A percentile compares a stretch with the other conserved stretches of the same genome.
Evolutionary conservation across 73 alveolate genomes (phyloP).

Genomic region (Tetrahymena thermophila): DNA sequence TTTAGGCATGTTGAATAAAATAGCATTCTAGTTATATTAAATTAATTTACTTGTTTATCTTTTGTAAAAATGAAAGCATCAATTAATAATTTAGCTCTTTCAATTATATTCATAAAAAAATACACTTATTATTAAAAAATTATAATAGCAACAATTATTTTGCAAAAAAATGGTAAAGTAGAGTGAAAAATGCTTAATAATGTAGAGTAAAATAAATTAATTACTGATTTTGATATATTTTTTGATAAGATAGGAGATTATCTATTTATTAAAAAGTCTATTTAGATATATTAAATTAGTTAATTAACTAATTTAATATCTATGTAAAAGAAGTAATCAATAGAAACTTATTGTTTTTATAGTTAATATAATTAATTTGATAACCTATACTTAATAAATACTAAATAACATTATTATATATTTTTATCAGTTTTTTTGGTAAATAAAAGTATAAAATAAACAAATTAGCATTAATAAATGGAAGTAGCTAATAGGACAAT

Average conservation of each 20-base stretch:
- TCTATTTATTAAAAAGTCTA: neutral
- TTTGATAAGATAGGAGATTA: neutral
- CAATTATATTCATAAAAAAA: too few species aligned
- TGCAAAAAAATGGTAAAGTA: too few species aligned
- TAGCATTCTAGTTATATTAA: too few species aligned
- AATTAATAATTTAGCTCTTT: too few species aligned
- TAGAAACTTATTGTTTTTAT: neutral
- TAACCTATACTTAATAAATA: neutral
- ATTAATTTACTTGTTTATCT: too few species aligned
- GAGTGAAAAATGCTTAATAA: neutral
- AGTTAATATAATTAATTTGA: neutral
- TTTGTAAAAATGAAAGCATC: too few species aligned
- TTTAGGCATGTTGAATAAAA: neutral
- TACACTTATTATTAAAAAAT: too few species aligned
- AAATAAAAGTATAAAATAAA: neutral
- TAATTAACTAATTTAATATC: too few species aligned
- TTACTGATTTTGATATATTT: too few species aligned
- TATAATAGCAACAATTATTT: too few species aligned
- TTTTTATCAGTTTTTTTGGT: neutral
- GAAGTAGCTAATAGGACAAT: neutral
- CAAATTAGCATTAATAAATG: neutral
- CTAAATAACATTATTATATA: neutral
- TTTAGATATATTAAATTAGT: too few species aligned
- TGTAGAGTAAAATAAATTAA: too few species aligned
- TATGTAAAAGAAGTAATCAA: neutral